Evolutionary conservation across 2,329 filamentous ascomycete species (phyloP).

Genomic region (Trichoderma simmonsii): DNA sequence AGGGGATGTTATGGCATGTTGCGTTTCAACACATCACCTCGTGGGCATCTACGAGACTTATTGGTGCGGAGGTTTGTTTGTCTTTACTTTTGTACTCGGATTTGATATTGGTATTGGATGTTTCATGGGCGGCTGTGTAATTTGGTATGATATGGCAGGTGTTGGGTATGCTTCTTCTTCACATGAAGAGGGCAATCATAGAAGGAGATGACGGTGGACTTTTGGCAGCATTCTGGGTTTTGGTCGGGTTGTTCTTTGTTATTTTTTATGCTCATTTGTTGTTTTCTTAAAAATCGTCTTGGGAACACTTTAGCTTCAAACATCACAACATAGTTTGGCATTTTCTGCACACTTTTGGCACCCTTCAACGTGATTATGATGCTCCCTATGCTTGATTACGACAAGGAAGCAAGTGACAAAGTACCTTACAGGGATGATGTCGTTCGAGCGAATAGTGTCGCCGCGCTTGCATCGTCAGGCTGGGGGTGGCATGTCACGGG

Average conservation of each 20-base stretch:
- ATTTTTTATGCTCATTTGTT: neutral
- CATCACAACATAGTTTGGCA: neutral
- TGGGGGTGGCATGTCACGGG: neutral
- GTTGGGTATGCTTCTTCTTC: neutral
- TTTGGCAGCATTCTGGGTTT: neutral
- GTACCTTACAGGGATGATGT: neutral
- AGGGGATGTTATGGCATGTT: neutral
- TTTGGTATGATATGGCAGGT: neutral
- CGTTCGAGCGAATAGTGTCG: neutral
- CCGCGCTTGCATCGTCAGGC: neutral
- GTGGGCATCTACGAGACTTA: neutral
- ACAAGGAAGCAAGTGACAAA: neutral
- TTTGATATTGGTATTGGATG: neutral
- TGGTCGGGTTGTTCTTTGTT: neutral
- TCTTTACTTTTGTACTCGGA: neutral
- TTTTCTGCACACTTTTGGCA: neutral
- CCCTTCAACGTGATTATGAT: neutral
- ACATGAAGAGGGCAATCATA: neutral
- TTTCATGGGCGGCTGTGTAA: neutral
- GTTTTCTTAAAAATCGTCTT: neutral
- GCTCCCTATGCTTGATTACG: neutral
- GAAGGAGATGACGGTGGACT: neutral
- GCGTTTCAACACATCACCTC: neutral
- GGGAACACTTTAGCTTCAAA: neutral
- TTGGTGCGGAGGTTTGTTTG: neutral